Percentiles rank a stretch among this genome's conserved stretches.
phyloP scores from a whole-genome alignment of 148 eudicot species.

The Simmondsia chinensis region DNA sequence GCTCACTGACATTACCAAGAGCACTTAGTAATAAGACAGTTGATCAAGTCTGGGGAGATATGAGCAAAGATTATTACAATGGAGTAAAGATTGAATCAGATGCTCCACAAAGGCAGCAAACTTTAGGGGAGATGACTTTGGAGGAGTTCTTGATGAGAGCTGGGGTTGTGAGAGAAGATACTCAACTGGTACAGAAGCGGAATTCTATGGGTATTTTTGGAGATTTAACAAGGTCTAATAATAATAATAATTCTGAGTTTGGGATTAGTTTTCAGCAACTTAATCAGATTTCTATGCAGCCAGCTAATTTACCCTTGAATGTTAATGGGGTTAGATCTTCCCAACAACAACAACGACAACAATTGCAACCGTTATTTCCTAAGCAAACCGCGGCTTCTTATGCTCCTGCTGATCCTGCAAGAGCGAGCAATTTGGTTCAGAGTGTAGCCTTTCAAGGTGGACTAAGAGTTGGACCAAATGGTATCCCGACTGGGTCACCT shows the following conservation, averaged over 20 bases:
- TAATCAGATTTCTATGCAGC: constrained; percentile 31
- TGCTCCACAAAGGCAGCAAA: constrained; percentile 44
- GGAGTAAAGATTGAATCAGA: constrained; percentile 16
- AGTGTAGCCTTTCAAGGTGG: constrained; percentile 33
- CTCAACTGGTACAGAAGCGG: constrained; percentile 25
- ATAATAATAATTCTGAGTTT: constrained; percentile 18
- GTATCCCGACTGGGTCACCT: constrained; percentile 60
- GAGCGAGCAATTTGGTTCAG: constrained; percentile 37
- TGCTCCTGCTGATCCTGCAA: constrained; percentile 33
- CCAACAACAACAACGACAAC: constrained; percentile 33
- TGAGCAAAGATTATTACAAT: constrained; percentile 47
- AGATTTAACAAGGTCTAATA: constrained; percentile 24
- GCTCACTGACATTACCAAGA: constrained; percentile 61
- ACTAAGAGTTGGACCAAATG: constrained; percentile 40
- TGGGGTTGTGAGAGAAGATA: constrained; percentile 79
- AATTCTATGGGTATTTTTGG: constrained; percentile 36
- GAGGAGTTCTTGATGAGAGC: constrained; percentile 87
- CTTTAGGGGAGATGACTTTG: constrained; percentile 78
- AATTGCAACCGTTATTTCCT: constrained; percentile 38
- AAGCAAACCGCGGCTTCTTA: constrained; percentile 52
- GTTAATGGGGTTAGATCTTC: constrained; percentile 52
- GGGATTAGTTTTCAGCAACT: constrained; percentile 56
- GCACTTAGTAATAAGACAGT: constrained; percentile 56
- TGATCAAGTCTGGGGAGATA: constrained; percentile 54
- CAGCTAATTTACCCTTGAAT: constrained; percentile 52